phyloP scores from a whole-genome alignment of 176 grass and related monocot species.

The Carex pumila region DNA sequence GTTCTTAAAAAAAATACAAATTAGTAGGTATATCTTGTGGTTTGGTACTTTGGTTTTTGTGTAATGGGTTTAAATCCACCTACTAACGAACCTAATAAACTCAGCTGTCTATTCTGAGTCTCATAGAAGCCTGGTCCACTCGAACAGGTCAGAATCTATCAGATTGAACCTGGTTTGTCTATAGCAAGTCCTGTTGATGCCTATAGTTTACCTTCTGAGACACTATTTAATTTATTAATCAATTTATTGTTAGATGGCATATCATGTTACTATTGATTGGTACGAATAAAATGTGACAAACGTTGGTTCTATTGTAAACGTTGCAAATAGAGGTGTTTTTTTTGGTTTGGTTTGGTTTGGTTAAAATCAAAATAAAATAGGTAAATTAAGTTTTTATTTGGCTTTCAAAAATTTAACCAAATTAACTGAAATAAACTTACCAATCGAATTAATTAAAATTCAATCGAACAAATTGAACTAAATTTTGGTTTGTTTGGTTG shows the following conservation, averaged over 20 bases:
- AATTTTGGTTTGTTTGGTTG: too few species aligned
- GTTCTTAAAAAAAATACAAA: background rate
- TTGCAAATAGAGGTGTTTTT: too few species aligned
- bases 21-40: constrained; percentile 14
- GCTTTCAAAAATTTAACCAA: too few species aligned
- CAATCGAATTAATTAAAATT: too few species aligned
- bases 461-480: too few species aligned
- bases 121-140: background rate
- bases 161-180: constrained; percentile 17
- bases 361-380: too few species aligned
- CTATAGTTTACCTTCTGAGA: background rate
- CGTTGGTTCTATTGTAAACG: background rate
- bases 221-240: background rate
- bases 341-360: too few species aligned
- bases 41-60: constrained; percentile 10
- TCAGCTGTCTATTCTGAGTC: background rate
- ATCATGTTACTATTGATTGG: background rate
- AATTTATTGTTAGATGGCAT: background rate
- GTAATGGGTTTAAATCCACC: background rate
- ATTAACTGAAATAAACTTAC: too few species aligned
- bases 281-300: background rate
- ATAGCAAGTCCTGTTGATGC: background rate
- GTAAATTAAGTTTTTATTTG: too few species aligned
- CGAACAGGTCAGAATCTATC: background rate
- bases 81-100: constrained; percentile 17